A percentile compares a stretch with the other conserved stretches of the same genome.
phyloP scores from a whole-genome alignment of 306 rosid species.

The Phaseolus lunatus region DNA sequence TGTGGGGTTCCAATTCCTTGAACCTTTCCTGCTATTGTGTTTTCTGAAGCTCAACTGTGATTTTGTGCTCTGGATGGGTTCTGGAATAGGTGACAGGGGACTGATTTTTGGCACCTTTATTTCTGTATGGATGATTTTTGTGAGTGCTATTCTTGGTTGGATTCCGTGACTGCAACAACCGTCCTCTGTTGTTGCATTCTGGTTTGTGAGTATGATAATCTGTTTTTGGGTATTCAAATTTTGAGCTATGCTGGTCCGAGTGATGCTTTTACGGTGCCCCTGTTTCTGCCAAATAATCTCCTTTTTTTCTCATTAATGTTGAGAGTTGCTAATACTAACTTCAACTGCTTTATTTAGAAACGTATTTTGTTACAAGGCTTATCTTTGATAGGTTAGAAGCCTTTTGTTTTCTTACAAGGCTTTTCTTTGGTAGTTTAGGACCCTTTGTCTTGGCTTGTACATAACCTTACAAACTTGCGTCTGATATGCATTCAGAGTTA shows the following conservation, averaged over 20 bases:
- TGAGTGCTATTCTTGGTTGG: not conserved
- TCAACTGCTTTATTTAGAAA: slow-evolving; percentile 1
- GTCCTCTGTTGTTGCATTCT: not conserved
- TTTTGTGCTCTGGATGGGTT: not conserved
- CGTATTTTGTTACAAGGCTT: slow-evolving; percentile 1
- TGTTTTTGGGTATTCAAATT: not conserved
- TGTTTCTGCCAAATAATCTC: not conserved
- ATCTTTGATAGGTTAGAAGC: not conserved
- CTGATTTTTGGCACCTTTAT: not conserved
- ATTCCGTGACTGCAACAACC: not conserved
- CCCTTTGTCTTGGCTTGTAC: slow-evolving; percentile 9
- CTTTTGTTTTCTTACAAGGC: not conserved
- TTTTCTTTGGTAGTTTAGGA: not conserved
- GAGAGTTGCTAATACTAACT: not conserved
- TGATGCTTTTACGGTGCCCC: not conserved
- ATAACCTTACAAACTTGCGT: not conserved
- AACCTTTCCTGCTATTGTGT: not conserved
- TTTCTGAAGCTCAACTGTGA: not conserved
- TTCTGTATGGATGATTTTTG: not conserved
- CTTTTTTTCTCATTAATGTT: not conserved
- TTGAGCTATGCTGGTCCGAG: not conserved
- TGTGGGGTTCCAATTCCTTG: not conserved
- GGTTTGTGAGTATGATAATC: not conserved
- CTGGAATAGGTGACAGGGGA: not conserved
- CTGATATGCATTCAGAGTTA: not conserved